phyloP scores from a whole-genome alignment of 2,329 filamentous ascomycete species.

The Ascochyta viciae-villosae region DNA sequence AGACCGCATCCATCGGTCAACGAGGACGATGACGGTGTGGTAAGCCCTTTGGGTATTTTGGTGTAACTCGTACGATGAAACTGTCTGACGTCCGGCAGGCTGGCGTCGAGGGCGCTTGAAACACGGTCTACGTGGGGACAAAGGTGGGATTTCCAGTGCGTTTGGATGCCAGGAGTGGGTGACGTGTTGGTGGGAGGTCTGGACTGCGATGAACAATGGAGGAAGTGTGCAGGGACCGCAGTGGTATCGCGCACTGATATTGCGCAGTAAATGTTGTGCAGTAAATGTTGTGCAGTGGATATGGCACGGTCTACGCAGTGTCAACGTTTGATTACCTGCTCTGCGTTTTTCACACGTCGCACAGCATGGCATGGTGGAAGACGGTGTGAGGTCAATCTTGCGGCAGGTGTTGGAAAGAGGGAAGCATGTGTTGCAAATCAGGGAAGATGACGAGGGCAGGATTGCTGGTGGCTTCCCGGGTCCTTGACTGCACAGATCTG shows the following conservation, averaged over 20 bases:
- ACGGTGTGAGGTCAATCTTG: background rate
- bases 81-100: slow-evolving; percentile 10
- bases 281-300: too few species aligned
- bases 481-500: slow-evolving; percentile 4
- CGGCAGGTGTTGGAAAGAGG: background rate
- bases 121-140: slow-evolving; percentile 19
- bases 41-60: slow-evolving; percentile 18
- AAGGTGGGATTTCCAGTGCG: slow-evolving; percentile 7
- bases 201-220: too few species aligned
- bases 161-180: background rate
- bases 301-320: too few species aligned
- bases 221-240: too few species aligned
- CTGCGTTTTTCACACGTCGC: background rate
- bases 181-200: background rate
- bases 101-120: slow-evolving; percentile 23
- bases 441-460: background rate
- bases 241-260: too few species aligned
- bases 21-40: slow-evolving; percentile 23
- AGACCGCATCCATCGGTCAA: slow-evolving; percentile 24
- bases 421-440: too few species aligned
- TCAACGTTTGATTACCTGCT: background rate
- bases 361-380: slow-evolving; percentile 11
- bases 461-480: background rate
- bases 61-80: slow-evolving; percentile 15
- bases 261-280: too few species aligned